Conservation (phyloP, 345 rosid genomes). For the Cardamine occulta region DNA sequence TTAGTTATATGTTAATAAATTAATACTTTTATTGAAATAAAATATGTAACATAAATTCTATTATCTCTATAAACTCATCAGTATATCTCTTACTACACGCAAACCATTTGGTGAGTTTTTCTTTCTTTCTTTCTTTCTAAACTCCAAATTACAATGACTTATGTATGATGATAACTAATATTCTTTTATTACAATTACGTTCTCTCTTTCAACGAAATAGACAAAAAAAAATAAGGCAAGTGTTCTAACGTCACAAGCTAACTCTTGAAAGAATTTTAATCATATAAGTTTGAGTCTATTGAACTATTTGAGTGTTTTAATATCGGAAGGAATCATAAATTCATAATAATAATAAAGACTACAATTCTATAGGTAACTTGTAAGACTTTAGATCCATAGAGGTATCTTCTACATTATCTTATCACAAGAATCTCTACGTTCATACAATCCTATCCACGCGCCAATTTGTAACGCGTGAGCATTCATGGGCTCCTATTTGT, state of each 20-base stretch:
- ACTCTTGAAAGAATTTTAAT: slow-evolving; percentile 2
- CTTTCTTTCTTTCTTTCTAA: neutral
- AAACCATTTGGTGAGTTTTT: neutral
- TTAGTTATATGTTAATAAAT: neutral
- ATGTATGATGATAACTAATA: neutral
- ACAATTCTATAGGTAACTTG: slow-evolving; percentile 26
- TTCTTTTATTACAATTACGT: neutral
- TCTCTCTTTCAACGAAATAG: slow-evolving; percentile 8
- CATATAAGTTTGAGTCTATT: neutral
- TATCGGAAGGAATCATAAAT: slow-evolving; percentile 25
- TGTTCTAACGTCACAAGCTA: slow-evolving; percentile 20
- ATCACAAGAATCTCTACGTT: slow-evolving; percentile 13
- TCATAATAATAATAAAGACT: slow-evolving; percentile 27
- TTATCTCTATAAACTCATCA: neutral
- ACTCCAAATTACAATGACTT: neutral
- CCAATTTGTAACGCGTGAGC: neutral
- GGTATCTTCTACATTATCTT: neutral
- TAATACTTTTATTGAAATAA: neutral
- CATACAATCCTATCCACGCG: slow-evolving; percentile 27
- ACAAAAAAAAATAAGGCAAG: neutral
- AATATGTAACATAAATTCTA: neutral
- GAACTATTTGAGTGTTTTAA: neutral
- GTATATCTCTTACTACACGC: neutral
- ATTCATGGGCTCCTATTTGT: slow-evolving; percentile 24
- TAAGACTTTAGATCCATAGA: slow-evolving; percentile 27